These are phyloP conservation scores for Dactylellina drechsleri DNA, from an alignment of 2,329 filamentous ascomycete genomes.

Conservation along the genomic window DNA sequence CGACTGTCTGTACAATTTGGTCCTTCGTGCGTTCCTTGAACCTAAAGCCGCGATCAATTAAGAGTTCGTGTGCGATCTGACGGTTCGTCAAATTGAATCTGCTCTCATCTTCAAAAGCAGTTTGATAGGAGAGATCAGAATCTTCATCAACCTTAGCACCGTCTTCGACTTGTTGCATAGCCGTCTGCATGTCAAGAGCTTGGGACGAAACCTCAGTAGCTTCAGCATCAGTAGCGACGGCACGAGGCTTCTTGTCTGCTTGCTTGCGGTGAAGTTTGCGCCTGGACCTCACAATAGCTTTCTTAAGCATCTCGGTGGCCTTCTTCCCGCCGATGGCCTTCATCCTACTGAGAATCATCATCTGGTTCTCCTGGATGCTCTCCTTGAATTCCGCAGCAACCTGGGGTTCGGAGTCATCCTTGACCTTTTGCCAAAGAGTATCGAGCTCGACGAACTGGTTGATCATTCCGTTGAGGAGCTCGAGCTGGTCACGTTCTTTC, in stretches of 20 bases:
- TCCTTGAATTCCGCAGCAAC: constrained; percentile 80
- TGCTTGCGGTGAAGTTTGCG: constrained; percentile 66
- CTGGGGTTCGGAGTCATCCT: constrained; percentile 77
- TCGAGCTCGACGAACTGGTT: constrained; percentile 85
- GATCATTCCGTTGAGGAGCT: constrained; percentile 84
- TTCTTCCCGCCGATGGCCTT: constrained; percentile 79
- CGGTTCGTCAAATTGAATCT: constrained; percentile 66
- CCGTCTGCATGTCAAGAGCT: constrained; percentile 63
- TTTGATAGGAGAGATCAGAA: constrained; percentile 53
- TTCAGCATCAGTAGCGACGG: no score
- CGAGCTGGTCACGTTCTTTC: constrained; percentile 82
- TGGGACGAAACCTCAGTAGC: constrained; percentile 62
- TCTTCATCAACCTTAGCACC: constrained; percentile 55
- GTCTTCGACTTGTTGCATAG: constrained; percentile 62
- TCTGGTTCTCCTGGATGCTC: constrained; percentile 82
- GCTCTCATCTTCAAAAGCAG: constrained; percentile 33
- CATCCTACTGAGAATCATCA: constrained; percentile 81
- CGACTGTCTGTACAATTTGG: constrained; percentile 68
- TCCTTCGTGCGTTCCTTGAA: constrained; percentile 70
- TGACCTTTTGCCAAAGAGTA: constrained; percentile 83
- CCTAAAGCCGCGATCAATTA: constrained; percentile 80
- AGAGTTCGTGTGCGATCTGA: constrained; percentile 79
- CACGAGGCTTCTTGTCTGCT: constrained; percentile 77
- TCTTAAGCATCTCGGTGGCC: constrained; percentile 77
- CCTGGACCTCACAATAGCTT: constrained; percentile 77